Conservation (phyloP, 1,139 yeast species). For the Lodderomyces theae region DNA sequence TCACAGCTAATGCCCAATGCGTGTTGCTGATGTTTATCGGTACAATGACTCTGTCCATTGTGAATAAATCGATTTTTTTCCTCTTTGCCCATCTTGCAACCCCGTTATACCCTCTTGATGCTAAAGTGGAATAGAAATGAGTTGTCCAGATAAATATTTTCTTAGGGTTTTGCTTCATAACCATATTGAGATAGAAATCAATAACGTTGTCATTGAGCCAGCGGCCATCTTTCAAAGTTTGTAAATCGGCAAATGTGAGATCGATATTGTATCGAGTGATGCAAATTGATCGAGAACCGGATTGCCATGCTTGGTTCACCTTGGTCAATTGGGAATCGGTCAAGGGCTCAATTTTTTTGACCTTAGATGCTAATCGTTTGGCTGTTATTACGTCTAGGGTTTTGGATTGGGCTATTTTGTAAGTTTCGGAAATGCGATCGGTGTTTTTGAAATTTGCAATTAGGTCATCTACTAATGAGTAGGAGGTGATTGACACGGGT, state of each 20-base stretch:
- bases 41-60: slow-evolving; percentile 63
- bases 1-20: slow-evolving; percentile 91
- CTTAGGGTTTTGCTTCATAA: slow-evolving; percentile 41
- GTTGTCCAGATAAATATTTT: slow-evolving; percentile 76
- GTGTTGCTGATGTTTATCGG: slow-evolving; percentile 82
- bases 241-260: slow-evolving; percentile 62
- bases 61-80: slow-evolving; percentile 65
- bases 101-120: slow-evolving; percentile 70
- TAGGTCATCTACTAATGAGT: slow-evolving; percentile 18
- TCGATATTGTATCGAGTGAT: slow-evolving; percentile 48
- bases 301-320: slow-evolving; percentile 26
- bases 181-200: slow-evolving; percentile 70
- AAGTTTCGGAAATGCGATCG: slow-evolving; percentile 17
- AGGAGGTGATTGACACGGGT: slow-evolving; percentile 17
- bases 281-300: slow-evolving; percentile 18
- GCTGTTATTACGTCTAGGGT: slow-evolving; percentile 17
- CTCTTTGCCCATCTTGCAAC: slow-evolving; percentile 91
- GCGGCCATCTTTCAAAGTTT: slow-evolving; percentile 62
- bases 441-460: slow-evolving; percentile 18
- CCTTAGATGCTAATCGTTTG: slow-evolving; percentile 15
- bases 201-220: slow-evolving; percentile 94
- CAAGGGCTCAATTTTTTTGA: slow-evolving; percentile 17
- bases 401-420: slow-evolving; percentile 15
- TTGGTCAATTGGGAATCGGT: slow-evolving; percentile 18
- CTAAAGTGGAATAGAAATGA: slow-evolving; percentile 75